Conservation (phyloP, 108 stramenopile species). For the Aurantiochytrium sp. region DNA sequence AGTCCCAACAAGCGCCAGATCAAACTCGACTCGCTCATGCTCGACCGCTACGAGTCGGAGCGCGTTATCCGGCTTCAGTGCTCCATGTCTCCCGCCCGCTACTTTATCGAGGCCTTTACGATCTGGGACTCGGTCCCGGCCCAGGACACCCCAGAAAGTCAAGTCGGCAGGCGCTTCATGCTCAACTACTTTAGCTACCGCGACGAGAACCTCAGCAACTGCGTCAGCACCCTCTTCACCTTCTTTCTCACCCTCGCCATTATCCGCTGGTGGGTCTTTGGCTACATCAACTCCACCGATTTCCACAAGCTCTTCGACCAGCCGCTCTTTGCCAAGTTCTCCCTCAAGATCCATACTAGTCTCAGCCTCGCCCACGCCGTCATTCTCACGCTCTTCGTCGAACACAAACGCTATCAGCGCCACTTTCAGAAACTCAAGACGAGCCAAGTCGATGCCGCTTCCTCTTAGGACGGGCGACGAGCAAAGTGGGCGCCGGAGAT, state of each 20-base stretch:
- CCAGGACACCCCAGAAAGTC: neutral
- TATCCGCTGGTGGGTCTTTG: constrained; percentile 19
- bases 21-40: neutral
- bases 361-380: neutral
- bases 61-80: neutral
- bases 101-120: constrained; percentile 11
- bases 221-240: neutral
- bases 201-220: neutral
- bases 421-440: too few species aligned
- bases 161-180: neutral
- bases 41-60: neutral
- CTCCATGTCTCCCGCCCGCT: constrained; percentile 18
- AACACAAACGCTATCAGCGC: neutral
- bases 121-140: neutral
- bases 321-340: constrained; percentile 11
- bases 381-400: neutral
- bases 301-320: neutral
- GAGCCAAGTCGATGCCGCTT: too few species aligned
- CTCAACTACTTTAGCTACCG: constrained; percentile 7
- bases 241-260: neutral
- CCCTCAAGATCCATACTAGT: neutral
- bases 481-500: too few species aligned
- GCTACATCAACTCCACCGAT: constrained; percentile 8
- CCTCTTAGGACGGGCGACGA: too few species aligned
- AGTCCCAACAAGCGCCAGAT: constrained; percentile 9